Evolutionary conservation across 1,139 yeast species (phyloP), one percentile per base, ranked within the genome.

Genomic region (Arxiozyma slooffiae): DNA sequence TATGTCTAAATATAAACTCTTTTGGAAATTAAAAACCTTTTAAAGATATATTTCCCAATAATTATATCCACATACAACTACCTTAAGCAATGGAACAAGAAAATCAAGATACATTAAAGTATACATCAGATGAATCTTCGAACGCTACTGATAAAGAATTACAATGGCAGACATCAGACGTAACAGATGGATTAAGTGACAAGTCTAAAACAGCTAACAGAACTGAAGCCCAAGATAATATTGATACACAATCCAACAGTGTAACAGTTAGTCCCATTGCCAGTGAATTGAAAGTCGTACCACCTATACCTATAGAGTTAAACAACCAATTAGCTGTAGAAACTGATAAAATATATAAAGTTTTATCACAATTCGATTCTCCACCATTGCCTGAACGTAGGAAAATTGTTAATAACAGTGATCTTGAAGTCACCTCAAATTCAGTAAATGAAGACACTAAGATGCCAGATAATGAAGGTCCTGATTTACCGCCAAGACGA

Each of bases 401-500:
- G 14, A 20, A 22, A 40, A 14, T 21, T 40, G 20, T 23, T 40
- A 20, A 11, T 22, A 40, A 11, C 26, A 7, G 17, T 23, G 36
- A 40, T 16, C 14, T 7, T 40, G 21, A 40, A 14, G 14, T 7
- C 14, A 11, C 3, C 5, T 18, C 21, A 23, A 20, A 11, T 11
- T n/a, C 43, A 11, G 26, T 4, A 16, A 16, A 34, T 5, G 18
- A n/a, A 14, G 17, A 20, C 3, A 38, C n/a, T 21, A 7, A 30
- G 4, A n/a, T 16, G 11, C 37, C 24, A 11, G n/a, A 3, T 24
- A 41, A 16, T 30, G 38, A 21, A 8, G n/a, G 17, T 6, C 50
- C 48, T 20, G 18, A 2, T 26, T 26, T 40, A 21, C 51, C 48
- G 6, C 48, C 45, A 36, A 40, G 49, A 36, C 26, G 45, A 6